Conservation (phyloP, 352 stramenopile species). For the Phytophthora chlamydospora region DNA sequence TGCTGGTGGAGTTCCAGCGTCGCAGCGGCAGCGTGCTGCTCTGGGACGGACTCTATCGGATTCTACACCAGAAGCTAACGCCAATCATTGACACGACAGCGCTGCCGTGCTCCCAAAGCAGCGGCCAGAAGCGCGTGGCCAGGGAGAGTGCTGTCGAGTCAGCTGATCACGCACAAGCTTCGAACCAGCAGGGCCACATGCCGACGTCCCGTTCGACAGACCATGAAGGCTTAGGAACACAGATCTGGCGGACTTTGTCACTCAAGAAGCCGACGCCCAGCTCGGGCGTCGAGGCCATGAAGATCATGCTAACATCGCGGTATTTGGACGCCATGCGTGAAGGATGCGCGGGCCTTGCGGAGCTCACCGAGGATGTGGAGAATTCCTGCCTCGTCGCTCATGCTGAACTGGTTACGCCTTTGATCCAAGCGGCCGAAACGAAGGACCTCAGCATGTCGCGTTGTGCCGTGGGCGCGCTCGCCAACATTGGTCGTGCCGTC, state of each 20-base stretch:
- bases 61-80: slow-evolving; percentile 65
- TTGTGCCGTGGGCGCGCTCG: slow-evolving; percentile 66
- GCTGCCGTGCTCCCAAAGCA: slow-evolving; percentile 68
- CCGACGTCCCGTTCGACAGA: slow-evolving; percentile 13
- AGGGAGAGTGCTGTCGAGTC: slow-evolving; percentile 8
- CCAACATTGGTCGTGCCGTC: slow-evolving; percentile 70
- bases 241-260: slow-evolving; percentile 67
- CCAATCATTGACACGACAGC: slow-evolving; percentile 55
- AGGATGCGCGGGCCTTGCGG: slow-evolving; percentile 72
- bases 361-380: slow-evolving; percentile 69
- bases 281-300: slow-evolving; percentile 83
- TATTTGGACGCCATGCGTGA: slow-evolving; percentile 76
- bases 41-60: slow-evolving; percentile 84
- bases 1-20: slow-evolving; percentile 82
- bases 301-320: slow-evolving; percentile 84
- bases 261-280: slow-evolving; percentile 51
- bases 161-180: not conserved
- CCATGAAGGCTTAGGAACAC: slow-evolving; percentile 54
- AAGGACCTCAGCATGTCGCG: slow-evolving; percentile 73
- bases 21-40: slow-evolving; percentile 74
- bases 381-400: slow-evolving; percentile 68
- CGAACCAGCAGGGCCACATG: slow-evolving; percentile 9
- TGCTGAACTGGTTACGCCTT: slow-evolving; percentile 54
- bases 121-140: slow-evolving; percentile 60
- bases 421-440: slow-evolving; percentile 52